phyloP scores from a whole-genome alignment of 73 alveolate genomes.

The Durusdinium trenchii region DNA sequence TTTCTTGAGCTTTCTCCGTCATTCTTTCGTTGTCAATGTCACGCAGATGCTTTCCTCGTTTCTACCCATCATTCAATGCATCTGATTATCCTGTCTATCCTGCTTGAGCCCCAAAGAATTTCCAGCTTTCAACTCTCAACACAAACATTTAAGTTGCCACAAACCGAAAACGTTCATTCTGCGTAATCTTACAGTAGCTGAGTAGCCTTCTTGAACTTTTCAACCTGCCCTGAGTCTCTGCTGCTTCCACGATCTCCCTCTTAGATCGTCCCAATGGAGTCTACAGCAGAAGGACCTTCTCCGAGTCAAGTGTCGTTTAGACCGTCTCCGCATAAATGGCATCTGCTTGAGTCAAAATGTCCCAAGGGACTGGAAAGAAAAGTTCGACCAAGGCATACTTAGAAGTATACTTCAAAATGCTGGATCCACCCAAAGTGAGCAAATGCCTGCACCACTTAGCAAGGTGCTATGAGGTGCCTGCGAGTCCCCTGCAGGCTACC shows the following conservation, averaged over 20 bases:
- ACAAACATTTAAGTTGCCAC: no score
- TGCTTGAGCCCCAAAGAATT: no score
- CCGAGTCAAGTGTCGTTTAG: no score
- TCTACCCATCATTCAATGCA: no score
- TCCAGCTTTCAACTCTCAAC: no score
- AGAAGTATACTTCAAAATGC: neutral
- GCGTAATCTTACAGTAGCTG: no score
- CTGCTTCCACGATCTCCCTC: slow-evolving; percentile 40
- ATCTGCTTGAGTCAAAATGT: slow-evolving; percentile 10
- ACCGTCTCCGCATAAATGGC: neutral
- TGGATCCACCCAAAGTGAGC: neutral
- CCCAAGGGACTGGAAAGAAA: slow-evolving; percentile 8
- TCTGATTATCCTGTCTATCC: no score
- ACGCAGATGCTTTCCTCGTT: no score
- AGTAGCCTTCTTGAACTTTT: no score
- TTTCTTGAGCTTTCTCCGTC: no score
- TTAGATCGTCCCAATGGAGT: slow-evolving; percentile 19
- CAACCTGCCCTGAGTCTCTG: slow-evolving; percentile 14
- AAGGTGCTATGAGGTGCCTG: slow-evolving; percentile 38
- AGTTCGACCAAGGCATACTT: neutral
- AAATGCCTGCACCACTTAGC: slow-evolving; percentile 20
- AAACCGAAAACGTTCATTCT: no score
- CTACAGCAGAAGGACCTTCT: neutral
- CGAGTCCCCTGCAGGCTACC: slow-evolving; percentile 91
- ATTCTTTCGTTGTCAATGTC: no score